Evolutionary conservation across 345 rosid genomes (phyloP), one percentile per base, ranked within the genome.

Genomic region (Arabis hirsuta): DNA sequence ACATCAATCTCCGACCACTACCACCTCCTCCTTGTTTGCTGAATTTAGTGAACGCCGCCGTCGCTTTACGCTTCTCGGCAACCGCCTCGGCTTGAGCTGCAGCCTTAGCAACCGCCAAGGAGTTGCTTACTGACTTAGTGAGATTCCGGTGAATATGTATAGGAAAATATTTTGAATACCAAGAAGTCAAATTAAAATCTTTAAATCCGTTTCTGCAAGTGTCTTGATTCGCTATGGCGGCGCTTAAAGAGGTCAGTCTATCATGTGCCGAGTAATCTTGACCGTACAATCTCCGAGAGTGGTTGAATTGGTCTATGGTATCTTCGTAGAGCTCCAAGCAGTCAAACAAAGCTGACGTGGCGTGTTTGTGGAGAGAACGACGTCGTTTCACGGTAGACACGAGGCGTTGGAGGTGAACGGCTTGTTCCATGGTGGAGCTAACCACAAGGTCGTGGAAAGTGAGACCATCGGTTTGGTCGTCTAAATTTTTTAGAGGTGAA

Each of bases 191-290:
- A 24, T 87, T 78, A n/a, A 85, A 81, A 43, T 93, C 98, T 20
- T 42, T 56, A 62, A 93, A 89, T 7, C 97, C 97, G 61, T 83
- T 86, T 77, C 65, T 68, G 79, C 98, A 93, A 0, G 96, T 89
- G 45, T 83, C 82, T 44, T 86, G 88, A 53, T 87, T 90, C 39
- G 98, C 84, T 41, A 80, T 73, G 0, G 96, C 78, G 5, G 94
- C 98, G 71, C 97, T 93, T 62, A 93, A 65, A 83, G 89, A 87
- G 0, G 94, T 90, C 68, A 83, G 88, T 38, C 86, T 71, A 34
- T 93, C 90, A 12, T 45, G 69, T 14, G 19, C 29, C n/a, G 71
- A 62, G 19, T 10, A 47, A 3, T 38, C 22, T 5, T 39, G 71
- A 70, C 9, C 45, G 58, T 76, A 69, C 0, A 86, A 77, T 47